Base-by-base conservation (phyloP, 2,329 filamentous ascomycete species). In the Monilinia fructicola region DNA sequence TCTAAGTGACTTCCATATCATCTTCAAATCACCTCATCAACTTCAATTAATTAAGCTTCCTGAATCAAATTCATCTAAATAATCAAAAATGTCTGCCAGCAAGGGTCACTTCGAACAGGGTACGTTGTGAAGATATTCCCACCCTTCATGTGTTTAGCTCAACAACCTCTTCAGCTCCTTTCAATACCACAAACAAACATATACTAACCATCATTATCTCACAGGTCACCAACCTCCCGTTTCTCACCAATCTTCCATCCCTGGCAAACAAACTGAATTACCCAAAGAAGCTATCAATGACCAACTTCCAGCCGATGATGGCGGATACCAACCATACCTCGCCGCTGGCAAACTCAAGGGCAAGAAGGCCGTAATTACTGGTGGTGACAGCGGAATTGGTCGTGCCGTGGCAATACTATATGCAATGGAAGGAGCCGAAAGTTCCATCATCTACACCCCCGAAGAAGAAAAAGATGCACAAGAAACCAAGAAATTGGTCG, bases 381-480 rank as follows among this genome's bases (percentile, higher is more conserved):
- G 91, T 21, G 91, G 91, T 4, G 91, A 94, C 77, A 89, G 85
- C 9, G 91, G 91, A 1, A 94, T 95, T 70, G 90, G 91, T 9
- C 86, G 90, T 48, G 87, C 91, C 1, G 85, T 88, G 1, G 90
- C 91, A 1, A 83, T 94, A 21, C 81, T 95, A 0, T 95, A 89
- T 73, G 91, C 91, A 50, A 89, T 92, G 83, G 92, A 95, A 77
- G 92, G 91, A 7, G 90, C 90, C 18, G 86, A 90, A 69, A 86
- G 84, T 61, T 81, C 90, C 67, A 92, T 95, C 71, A 85, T 85
- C 4, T 92, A 95, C 73, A 82, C 93, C 0, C 87, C 89, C 0
- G 85, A 90, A 44, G 92, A 96, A 77, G 87, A 94, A 75, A 80
- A 86, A 55, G 92, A 94, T 72, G 91, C 91, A 0, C 82, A 90